Base-by-base conservation (phyloP, 2,329 filamentous ascomycete species). In the Paecilomyces formosus region DNA sequence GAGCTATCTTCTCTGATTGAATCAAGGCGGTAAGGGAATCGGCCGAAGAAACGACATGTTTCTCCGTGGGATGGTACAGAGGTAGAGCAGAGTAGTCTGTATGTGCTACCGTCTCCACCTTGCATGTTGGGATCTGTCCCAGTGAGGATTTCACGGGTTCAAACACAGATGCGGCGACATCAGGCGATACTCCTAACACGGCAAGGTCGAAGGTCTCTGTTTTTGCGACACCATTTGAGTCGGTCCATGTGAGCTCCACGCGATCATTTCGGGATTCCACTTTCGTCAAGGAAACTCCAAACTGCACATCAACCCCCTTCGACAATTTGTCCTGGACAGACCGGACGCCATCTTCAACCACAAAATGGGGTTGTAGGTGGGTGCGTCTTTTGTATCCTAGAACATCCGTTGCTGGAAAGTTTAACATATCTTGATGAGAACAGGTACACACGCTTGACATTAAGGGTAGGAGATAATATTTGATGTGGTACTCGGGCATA, bases 151-250 rank as follows among this genome's bases (percentile, higher is more conserved):
- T 60, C 2, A 82, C 63, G 0, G 79, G 79, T 1, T 67, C 61
- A 59, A 81, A 85, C 12, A 85, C 73, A 5, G 67, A 68, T 4
- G 74, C 78, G 0, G 79, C 80, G 3, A 82, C 76, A 61, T 83
- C 77, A 0, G 83, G 83, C 0, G 82, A 78, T 1, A 85, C 80
- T 0, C 81, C 82, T 1, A 85, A 70, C 24, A 85, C 70, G 0
- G 83, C 81, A 1, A 73, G 74, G 56, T 85, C 81, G 56, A 84
- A 84, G 0, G 63, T 56, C 18, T 79, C 73, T 24, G 64, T 62
- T 13, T 57, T 57, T 1, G 64, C n/a, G 33, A 30, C 21, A 63
- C 59, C 52, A 2, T 3, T 28, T 3, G 30, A 31, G 22, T 55
- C 50, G 33, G 11, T 50, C 33, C 50, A 59, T 7, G 33, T 56